These are phyloP conservation scores for Penicillium italicum DNA, from an alignment of 2,329 filamentous ascomycete species.

Conservation along the genomic window DNA sequence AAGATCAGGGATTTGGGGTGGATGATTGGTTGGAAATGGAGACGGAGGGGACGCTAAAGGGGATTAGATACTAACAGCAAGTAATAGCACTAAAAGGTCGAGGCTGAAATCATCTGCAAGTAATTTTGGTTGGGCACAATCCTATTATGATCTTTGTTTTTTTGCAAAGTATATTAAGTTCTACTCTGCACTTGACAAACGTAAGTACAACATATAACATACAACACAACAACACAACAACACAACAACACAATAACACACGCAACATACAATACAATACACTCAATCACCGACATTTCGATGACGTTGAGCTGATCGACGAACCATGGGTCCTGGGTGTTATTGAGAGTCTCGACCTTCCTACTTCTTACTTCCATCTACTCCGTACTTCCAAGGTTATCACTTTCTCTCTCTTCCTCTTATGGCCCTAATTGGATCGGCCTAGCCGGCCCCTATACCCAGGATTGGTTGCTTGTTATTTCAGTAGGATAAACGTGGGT, in stretches of 20 bases:
- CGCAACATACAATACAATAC: too few species aligned
- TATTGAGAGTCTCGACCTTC: not conserved
- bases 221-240: too few species aligned
- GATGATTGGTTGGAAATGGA: conserved; percentile 16
- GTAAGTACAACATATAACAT: too few species aligned
- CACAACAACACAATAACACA: too few species aligned
- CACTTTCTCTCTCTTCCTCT: not conserved
- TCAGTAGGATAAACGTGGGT: not conserved
- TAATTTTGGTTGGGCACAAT: not conserved
- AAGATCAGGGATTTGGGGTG: conserved; percentile 2
- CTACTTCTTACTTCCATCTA: too few species aligned
- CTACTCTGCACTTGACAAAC: too few species aligned
- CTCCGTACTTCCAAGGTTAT: not conserved
- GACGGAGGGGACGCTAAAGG: conserved; percentile 16
- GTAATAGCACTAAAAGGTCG: not conserved
- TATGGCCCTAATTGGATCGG: not conserved
- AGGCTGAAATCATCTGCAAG: conserved; percentile 2
- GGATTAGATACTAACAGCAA: not conserved
- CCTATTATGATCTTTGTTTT: not conserved
- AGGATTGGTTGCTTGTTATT: not conserved
- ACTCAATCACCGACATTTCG: not conserved
- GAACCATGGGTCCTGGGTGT: not conserved
- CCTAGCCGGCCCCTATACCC: too few species aligned
- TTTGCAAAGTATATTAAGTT: too few species aligned
- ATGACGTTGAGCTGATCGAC: conserved; percentile 3